A percentile compares a stretch with the other conserved stretches of the same genome.
phyloP scores from a whole-genome alignment of 148 eudicot species.

The Simmondsia chinensis region DNA sequence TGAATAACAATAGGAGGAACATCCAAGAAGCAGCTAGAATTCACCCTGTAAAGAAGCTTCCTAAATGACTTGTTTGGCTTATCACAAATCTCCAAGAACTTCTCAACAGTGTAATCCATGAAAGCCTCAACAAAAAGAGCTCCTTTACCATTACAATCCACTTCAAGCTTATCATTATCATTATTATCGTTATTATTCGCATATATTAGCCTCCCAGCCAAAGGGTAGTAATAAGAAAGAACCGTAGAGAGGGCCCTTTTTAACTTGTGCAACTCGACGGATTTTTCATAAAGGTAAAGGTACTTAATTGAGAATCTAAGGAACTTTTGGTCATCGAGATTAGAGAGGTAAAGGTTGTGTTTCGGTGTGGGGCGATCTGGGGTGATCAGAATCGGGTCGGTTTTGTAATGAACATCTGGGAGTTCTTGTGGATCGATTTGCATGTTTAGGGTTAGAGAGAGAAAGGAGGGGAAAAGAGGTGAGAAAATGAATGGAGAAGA shows the following conservation, averaged over 20 bases:
- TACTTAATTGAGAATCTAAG: slow-evolving; percentile 83
- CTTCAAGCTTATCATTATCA: slow-evolving; percentile 51
- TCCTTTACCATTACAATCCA: slow-evolving; percentile 89
- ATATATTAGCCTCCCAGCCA: slow-evolving; percentile 66
- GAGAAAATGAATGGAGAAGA: background rate
- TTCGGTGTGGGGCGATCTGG: slow-evolving; percentile 65
- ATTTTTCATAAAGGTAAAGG: slow-evolving; percentile 45
- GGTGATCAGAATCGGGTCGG: slow-evolving; percentile 36
- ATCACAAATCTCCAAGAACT: slow-evolving; percentile 35
- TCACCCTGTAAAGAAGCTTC: slow-evolving; percentile 58
- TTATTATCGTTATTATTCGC: background rate
- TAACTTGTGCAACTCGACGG: slow-evolving; percentile 21
- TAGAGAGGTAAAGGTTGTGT: slow-evolving; percentile 62
- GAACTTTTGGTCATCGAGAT: slow-evolving; percentile 79
- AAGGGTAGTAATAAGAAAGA: slow-evolving; percentile 77
- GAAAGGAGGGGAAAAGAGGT: background rate
- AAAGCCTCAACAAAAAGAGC: slow-evolving; percentile 74
- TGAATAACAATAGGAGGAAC: slow-evolving; percentile 85
- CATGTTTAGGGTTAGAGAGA: too few species aligned
- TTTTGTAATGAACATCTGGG: slow-evolving; percentile 50
- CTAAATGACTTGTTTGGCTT: slow-evolving; percentile 74
- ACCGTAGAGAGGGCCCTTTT: slow-evolving; percentile 49
- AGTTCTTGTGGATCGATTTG: slow-evolving; percentile 26
- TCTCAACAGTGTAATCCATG: slow-evolving; percentile 45
- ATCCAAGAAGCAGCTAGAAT: slow-evolving; percentile 63